A percentile compares a stretch with the other conserved stretches of the same genome.
phyloP scores from a whole-genome alignment of 1,284 basidiomycete genomes.

The Trichosporon ovoides region DNA sequence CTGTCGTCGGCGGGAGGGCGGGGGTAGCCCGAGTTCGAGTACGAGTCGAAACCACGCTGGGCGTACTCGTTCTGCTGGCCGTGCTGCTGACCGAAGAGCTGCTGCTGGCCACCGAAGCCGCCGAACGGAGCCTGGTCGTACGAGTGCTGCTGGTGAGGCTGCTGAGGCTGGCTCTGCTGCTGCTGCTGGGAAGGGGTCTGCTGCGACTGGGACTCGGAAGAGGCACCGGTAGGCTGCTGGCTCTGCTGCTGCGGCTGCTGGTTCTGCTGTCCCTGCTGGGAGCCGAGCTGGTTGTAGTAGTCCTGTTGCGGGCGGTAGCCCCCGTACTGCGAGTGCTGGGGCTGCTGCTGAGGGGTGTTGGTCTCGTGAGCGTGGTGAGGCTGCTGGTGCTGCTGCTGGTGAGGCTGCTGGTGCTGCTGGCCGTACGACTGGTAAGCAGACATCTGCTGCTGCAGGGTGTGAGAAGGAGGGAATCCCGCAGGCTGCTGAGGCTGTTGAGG shows the following conservation, averaged over 20 bases:
- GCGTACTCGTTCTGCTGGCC: slow-evolving; percentile 23
- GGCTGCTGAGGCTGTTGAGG: slow-evolving; percentile 16
- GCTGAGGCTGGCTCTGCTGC: slow-evolving; percentile 30
- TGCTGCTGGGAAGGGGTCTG: slow-evolving; percentile 22
- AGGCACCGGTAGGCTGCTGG: slow-evolving; percentile 23
- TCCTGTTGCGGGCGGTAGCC: slow-evolving; percentile 31
- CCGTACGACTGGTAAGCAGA: slow-evolving; percentile 36
- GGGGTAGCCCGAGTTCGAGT: slow-evolving; percentile 44
- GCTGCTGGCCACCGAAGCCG: slow-evolving; percentile 19
- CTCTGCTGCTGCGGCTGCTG: slow-evolving; percentile 23
- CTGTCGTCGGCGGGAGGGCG: slow-evolving; percentile 42
- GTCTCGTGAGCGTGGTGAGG: slow-evolving; percentile 25
- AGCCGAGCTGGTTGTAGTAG: slow-evolving; percentile 30
- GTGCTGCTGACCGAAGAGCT: slow-evolving; percentile 18
- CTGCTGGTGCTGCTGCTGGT: slow-evolving; percentile 28
- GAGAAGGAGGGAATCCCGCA: slow-evolving; percentile 32
- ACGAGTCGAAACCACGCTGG: slow-evolving; percentile 45
- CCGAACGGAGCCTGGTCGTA: slow-evolving; percentile 22
- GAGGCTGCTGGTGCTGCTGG: slow-evolving; percentile 30
- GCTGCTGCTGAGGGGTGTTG: slow-evolving; percentile 25
- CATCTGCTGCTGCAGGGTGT: slow-evolving; percentile 38
- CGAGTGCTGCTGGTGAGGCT: slow-evolving; percentile 28
- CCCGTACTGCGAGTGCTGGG: slow-evolving; percentile 25
- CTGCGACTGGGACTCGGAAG: slow-evolving; percentile 15
- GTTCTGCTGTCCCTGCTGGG: slow-evolving; percentile 26